These are phyloP conservation scores for Ambrosia hybrid DNA, from an alignment of 140 eudicot genomes.

Conservation along the genomic window DNA sequence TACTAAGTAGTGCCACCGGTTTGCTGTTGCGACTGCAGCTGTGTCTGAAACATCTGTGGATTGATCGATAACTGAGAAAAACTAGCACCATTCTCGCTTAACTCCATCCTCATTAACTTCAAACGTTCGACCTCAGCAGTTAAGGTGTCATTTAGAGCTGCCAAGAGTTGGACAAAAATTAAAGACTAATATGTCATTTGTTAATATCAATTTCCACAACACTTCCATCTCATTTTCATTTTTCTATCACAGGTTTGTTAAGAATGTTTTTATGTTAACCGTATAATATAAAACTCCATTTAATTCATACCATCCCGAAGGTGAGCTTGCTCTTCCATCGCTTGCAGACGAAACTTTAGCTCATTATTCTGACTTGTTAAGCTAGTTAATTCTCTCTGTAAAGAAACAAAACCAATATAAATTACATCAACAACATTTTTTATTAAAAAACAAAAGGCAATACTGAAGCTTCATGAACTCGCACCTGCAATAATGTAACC, in stretches of 20 bases:
- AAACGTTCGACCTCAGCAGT: conserved; percentile 75
- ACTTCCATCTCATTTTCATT: not conserved
- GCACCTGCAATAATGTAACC: conserved; percentile 75
- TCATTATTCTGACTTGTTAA: conserved; percentile 71
- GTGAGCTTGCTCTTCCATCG: conserved; percentile 94
- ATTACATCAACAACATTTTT: not conserved
- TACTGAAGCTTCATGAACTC: not conserved
- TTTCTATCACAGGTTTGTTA: not conserved
- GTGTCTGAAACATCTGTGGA: conserved; percentile 48
- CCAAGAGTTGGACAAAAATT: not conserved
- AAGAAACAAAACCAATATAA: conserved; percentile 5
- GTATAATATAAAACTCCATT: not conserved
- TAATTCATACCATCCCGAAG: conserved; percentile 76
- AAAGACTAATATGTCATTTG: not conserved
- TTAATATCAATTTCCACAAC: not conserved
- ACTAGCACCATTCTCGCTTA: conserved; percentile 47
- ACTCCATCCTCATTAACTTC: conserved; percentile 58
- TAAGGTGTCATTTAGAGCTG: conserved; percentile 85
- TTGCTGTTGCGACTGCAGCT: conserved; percentile 39
- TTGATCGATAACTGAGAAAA: conserved; percentile 60
- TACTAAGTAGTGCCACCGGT: conserved; percentile 38
- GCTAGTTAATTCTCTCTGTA: conserved; percentile 76
- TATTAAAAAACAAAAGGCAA: not conserved
- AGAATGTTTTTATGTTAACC: not conserved
- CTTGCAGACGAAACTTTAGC: conserved; percentile 85